These are phyloP conservation scores for Wallemia hederae DNA, from an alignment of 1,284 basidiomycete species.

Conservation along the genomic window DNA sequence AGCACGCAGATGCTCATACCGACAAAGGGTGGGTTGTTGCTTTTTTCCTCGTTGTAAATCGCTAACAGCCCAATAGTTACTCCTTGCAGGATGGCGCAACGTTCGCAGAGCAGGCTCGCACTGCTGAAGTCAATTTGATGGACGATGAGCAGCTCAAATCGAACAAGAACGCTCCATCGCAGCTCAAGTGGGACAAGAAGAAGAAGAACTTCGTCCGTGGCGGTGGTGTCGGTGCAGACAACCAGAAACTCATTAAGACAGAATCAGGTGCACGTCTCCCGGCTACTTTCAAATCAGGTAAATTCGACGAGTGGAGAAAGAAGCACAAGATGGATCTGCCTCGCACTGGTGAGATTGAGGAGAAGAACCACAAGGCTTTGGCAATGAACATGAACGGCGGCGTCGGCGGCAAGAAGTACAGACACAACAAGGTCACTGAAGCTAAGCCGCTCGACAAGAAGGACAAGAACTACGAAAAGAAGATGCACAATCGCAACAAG, in stretches of 20 bases:
- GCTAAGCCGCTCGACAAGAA: slow-evolving; percentile 44
- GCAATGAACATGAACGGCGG: slow-evolving; percentile 10
- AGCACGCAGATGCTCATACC: slow-evolving; percentile 51
- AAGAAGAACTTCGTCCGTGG: slow-evolving; percentile 83
- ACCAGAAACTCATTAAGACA: slow-evolving; percentile 74
- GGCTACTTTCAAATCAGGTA: slow-evolving; percentile 67
- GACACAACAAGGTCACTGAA: slow-evolving; percentile 29
- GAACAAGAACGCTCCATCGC: slow-evolving; percentile 33
- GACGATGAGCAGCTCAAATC: slow-evolving; percentile 42
- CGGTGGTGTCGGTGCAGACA: slow-evolving; percentile 58
- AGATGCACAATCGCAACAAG: slow-evolving; percentile 30
- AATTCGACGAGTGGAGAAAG: slow-evolving; percentile 82
- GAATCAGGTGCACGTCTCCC: slow-evolving; percentile 83
- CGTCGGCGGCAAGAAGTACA: slow-evolving; percentile 27
- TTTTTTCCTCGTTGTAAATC: background rate
- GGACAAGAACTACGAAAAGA: slow-evolving; percentile 36
- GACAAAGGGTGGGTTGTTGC: slow-evolving; percentile 45
- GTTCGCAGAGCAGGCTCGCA: slow-evolving; percentile 56
- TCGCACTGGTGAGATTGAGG: slow-evolving; percentile 48
- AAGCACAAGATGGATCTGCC: slow-evolving; percentile 42
- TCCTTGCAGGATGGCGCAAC: slow-evolving; percentile 52
- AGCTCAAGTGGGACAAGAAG: slow-evolving; percentile 71
- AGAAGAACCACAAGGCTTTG: slow-evolving; percentile 14
- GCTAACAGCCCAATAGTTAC: slow-evolving; percentile 25
- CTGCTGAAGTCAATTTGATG: slow-evolving; percentile 51